Percentiles rank a stretch among this genome's conserved stretches.
phyloP scores from a whole-genome alignment of 148 eudicot genomes.

The Persicaria tinctoria region DNA sequence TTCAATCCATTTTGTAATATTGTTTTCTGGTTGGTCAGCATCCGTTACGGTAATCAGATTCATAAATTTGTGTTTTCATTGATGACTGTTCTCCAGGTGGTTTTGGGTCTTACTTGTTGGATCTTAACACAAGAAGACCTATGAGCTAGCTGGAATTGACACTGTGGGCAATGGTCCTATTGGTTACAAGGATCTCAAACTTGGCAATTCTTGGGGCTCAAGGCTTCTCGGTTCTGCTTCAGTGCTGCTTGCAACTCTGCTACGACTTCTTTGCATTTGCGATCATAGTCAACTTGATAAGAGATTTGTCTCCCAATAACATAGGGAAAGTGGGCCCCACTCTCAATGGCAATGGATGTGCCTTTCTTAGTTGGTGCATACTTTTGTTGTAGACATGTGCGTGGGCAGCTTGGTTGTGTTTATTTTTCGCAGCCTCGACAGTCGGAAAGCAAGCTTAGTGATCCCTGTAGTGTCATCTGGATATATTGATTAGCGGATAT shows the following conservation, averaged over 20 bases:
- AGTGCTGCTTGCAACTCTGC: conserved; percentile 74
- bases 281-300: conserved; percentile 40
- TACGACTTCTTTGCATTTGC: conserved; percentile 70
- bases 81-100: conserved; percentile 40
- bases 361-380: conserved; percentile 83
- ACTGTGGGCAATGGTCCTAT: conserved; percentile 45
- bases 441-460: conserved; percentile 54
- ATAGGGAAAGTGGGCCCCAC: conserved; percentile 56
- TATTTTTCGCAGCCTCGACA: conserved; percentile 46
- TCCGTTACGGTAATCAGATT: background rate
- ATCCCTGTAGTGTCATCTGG: conserved; percentile 87
- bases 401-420: conserved; percentile 67
- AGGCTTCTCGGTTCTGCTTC: conserved; percentile 81
- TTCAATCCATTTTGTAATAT: background rate
- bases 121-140: conserved; percentile 63
- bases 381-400: conserved; percentile 86
- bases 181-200: conserved; percentile 53
- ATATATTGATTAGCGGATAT: conserved; percentile 83
- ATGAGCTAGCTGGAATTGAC: conserved; percentile 55
- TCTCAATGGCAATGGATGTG: conserved; percentile 94
- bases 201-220: conserved; percentile 75
- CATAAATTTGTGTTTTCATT: background rate
- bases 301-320: conserved; percentile 41
- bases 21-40: background rate
- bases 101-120: conserved; percentile 72